Percentiles rank a stretch among this genome's conserved stretches.
Evolutionary conservation across 163 green algal genomes (phyloP).

Genomic region (Chloromonas sp.): DNA sequence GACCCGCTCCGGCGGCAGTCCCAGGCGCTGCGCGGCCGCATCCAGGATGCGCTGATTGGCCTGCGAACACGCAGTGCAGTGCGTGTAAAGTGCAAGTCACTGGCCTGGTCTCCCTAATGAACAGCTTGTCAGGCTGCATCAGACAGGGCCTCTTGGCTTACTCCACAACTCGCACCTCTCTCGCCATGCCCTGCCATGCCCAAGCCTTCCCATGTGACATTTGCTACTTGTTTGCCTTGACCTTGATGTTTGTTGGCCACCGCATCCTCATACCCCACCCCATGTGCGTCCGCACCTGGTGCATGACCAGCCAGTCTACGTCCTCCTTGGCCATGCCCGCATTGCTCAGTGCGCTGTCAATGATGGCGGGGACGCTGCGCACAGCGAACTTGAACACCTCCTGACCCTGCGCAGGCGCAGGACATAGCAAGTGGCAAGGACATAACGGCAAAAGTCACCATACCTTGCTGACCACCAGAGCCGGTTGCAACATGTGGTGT

Average conservation of each 20-base stretch:
- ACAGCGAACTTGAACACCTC: constrained; percentile 99
- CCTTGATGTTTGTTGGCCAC: too few species aligned
- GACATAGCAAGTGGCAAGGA: too few species aligned
- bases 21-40: constrained; percentile 73
- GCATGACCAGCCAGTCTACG: constrained; percentile 90
- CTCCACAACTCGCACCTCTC: too few species aligned
- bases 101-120: background rate
- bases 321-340: constrained; percentile 74
- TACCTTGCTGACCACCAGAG: too few species aligned
- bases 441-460: too few species aligned
- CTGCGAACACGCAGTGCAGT: constrained; percentile 14
- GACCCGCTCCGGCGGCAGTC: constrained; percentile 67
- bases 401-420: constrained; percentile 43
- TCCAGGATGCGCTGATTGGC: constrained; percentile 97
- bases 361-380: constrained; percentile 77
- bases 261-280: too few species aligned
- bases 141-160: too few species aligned
- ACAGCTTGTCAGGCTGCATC: background rate
- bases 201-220: too few species aligned
- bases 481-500: too few species aligned
- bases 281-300: constrained; percentile 50
- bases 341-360: constrained; percentile 66
- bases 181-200: too few species aligned
- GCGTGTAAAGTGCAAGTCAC: background rate
- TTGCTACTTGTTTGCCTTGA: too few species aligned